Evolutionary conservation across 305 asterid species (phyloP).

Genomic region (Fraxinus sp.): DNA sequence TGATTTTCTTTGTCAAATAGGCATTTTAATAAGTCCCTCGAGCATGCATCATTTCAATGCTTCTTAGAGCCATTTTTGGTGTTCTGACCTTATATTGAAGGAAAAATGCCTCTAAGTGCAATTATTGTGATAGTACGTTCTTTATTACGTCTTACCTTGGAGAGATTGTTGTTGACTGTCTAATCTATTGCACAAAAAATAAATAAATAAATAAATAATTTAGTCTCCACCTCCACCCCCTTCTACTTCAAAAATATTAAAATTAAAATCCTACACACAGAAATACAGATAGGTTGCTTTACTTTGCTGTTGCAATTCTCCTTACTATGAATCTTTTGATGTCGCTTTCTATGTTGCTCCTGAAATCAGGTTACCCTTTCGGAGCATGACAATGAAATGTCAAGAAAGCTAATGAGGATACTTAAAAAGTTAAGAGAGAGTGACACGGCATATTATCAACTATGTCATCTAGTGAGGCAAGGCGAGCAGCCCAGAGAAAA

Average conservation of each 20-base stretch:
- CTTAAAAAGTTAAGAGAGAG: slow-evolving; percentile 55
- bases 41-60: neutral
- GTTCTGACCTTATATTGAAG: neutral
- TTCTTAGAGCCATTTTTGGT: slow-evolving; percentile 6
- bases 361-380: slow-evolving; percentile 62
- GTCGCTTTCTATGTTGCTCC: slow-evolving; percentile 19
- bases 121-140: slow-evolving; percentile 9
- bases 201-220: too few relatives aligned
- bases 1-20: neutral
- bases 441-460: slow-evolving; percentile 73
- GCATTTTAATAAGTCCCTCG: neutral
- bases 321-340: slow-evolving; percentile 1
- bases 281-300: neutral
- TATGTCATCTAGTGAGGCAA: slow-evolving; percentile 87
- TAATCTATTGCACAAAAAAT: neutral
- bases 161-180: neutral
- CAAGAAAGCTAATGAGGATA: slow-evolving; percentile 63
- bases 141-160: neutral
- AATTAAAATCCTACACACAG: neutral
- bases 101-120: neutral
- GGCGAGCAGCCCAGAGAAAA: slow-evolving; percentile 99
- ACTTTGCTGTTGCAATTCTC: slow-evolving; percentile 12
- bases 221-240: neutral
- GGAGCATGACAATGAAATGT: slow-evolving; percentile 65
- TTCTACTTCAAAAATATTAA: neutral